These are phyloP conservation scores for Murraya paniculata DNA, from an alignment of 345 rosid species.

Conservation along the genomic window DNA sequence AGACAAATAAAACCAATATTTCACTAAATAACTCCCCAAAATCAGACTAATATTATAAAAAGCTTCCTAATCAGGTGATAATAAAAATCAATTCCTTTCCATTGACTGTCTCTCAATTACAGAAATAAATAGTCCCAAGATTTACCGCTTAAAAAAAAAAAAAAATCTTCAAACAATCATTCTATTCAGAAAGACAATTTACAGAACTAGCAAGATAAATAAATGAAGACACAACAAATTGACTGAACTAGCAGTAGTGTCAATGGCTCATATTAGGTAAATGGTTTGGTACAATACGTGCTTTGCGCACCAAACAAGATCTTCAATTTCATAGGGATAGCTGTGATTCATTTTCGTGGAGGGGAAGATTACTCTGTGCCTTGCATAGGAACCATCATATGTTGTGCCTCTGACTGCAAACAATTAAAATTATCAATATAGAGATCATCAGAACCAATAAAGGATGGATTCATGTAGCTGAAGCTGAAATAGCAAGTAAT, in stretches of 20 bases:
- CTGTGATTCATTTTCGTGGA: neutral
- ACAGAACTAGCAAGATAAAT: conserved; percentile 5
- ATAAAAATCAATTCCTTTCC: neutral
- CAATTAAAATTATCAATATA: neutral
- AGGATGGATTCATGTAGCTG: neutral
- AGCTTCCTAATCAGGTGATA: neutral
- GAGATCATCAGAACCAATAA: conserved; percentile 2
- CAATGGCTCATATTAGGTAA: neutral
- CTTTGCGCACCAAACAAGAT: neutral
- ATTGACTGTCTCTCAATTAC: conserved; percentile 1
- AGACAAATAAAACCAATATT: neutral
- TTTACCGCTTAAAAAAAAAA: neutral
- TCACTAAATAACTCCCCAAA: neutral
- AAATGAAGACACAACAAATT: neutral
- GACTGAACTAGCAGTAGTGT: conserved; percentile 16
- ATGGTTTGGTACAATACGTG: neutral
- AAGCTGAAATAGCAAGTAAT: neutral
- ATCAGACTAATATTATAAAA: neutral
- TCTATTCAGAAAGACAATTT: neutral
- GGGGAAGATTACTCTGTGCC: conserved; percentile 42
- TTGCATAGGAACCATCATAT: conserved; percentile 66
- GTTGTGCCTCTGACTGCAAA: conserved; percentile 48
- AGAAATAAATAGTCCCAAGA: conserved; percentile 10
- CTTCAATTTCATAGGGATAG: conserved; percentile 13
- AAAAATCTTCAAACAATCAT: neutral